These are phyloP conservation scores for Claviceps africana DNA, from an alignment of 2,329 filamentous ascomycete genomes.

Conservation along the genomic window DNA sequence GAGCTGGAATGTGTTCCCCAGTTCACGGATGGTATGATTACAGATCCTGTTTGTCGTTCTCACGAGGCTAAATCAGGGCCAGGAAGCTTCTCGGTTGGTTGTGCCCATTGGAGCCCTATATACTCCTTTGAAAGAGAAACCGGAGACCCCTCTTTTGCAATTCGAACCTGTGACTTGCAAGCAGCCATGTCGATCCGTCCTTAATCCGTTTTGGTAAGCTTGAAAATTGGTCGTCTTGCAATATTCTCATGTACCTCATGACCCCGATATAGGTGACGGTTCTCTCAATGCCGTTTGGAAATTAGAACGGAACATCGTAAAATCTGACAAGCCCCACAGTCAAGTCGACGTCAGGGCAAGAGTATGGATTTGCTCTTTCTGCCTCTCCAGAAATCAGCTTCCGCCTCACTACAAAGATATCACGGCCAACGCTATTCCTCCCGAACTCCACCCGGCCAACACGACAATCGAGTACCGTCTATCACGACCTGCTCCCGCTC, in stretches of 20 bases:
- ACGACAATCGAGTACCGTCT: conserved; percentile 85
- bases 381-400: conserved; percentile 67
- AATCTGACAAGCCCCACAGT: conserved; percentile 28
- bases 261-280: neutral
- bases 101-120: conserved; percentile 94
- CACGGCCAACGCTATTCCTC: conserved; percentile 66
- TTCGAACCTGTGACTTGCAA: conserved; percentile 98
- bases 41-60: neutral
- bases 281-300: neutral
- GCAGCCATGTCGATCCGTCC: conserved; percentile 81
- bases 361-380: conserved; percentile 84
- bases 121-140: conserved; percentile 90
- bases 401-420: conserved; percentile 86
- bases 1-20: conserved; percentile 98
- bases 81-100: conserved; percentile 89
- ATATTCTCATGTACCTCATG: neutral
- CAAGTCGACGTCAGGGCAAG: conserved; percentile 73
- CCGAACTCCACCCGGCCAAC: conserved; percentile 67
- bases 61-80: conserved; percentile 1
- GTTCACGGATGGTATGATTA: conserved; percentile 77
- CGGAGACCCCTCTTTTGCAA: conserved; percentile 73
- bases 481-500: conserved; percentile 66
- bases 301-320: neutral
- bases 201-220: conserved; percentile 89
- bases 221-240: neutral